A percentile compares a stretch with the other conserved stretches of the same genome.
Evolutionary conservation across 345 rosid species (phyloP).

Genomic region (Geranium brycei): DNA sequence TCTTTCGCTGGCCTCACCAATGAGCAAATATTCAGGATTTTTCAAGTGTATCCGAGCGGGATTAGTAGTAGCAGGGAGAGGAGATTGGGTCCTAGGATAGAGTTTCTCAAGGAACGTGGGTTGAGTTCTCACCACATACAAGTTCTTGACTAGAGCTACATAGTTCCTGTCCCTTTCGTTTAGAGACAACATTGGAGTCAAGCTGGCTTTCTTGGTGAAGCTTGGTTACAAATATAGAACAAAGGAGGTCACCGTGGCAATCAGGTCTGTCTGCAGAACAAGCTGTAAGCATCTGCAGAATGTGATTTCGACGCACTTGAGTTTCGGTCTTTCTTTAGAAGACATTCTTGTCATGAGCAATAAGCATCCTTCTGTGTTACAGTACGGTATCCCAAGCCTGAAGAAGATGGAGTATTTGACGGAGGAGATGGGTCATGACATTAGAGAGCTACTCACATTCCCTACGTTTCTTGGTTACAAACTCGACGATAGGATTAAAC

Average conservation of each 20-base stretch:
- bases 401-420: constrained; percentile 59
- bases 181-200: constrained; percentile 36
- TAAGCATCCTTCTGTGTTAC: constrained; percentile 70
- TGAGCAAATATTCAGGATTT: constrained; percentile 47
- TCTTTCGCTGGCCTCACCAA: constrained; percentile 52
- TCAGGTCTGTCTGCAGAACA: constrained; percentile 70
- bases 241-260: constrained; percentile 45
- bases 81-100: constrained; percentile 50
- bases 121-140: constrained; percentile 49
- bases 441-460: constrained; percentile 56
- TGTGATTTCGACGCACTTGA: constrained; percentile 48
- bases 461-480: constrained; percentile 78
- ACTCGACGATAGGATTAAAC: constrained; percentile 68
- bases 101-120: constrained; percentile 61
- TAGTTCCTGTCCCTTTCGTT: constrained; percentile 56
- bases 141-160: constrained; percentile 59
- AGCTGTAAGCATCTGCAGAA: constrained; percentile 67
- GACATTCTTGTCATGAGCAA: constrained; percentile 60
- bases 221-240: constrained; percentile 45
- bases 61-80: constrained; percentile 57
- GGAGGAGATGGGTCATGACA: constrained; percentile 61
- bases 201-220: constrained; percentile 60
- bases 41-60: constrained; percentile 50
- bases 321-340: constrained; percentile 40
- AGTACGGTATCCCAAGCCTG: constrained; percentile 40